phyloP scores from a whole-genome alignment of 1,284 basidiomycete genomes.

The Apiotrichum gamsii region DNA sequence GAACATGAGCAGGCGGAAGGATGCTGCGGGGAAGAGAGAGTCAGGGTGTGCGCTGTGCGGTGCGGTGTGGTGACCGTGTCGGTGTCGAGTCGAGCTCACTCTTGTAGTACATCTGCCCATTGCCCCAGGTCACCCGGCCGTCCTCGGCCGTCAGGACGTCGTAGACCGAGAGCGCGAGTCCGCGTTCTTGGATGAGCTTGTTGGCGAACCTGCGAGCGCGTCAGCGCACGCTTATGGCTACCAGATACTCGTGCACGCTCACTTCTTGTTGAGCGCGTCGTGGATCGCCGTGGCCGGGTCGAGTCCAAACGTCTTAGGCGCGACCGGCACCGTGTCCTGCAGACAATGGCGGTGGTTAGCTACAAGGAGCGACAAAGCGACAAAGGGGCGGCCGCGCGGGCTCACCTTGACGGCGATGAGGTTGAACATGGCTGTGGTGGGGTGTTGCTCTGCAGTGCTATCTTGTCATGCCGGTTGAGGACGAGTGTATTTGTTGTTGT shows the following conservation, averaged over 20 bases:
- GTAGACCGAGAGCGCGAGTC: conserved; percentile 81
- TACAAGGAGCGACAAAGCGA: no score
- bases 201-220: conserved; percentile 96
- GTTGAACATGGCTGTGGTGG: conserved; percentile 37
- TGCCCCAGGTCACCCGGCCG: conserved; percentile 88
- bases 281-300: conserved; percentile 39
- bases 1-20: conserved; percentile 84
- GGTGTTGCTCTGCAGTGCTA: no score
- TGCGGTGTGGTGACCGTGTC: no score
- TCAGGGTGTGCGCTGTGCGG: no score
- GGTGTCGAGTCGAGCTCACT: no score
- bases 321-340: conserved; percentile 47
- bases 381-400: no score
- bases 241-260: no score
- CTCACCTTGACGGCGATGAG: conserved; percentile 40
- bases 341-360: neutral
- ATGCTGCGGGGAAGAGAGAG: no score
- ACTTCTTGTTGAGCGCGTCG: conserved; percentile 47
- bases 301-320: conserved; percentile 43
- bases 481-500: no score
- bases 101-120: conserved; percentile 91
- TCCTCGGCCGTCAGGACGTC: conserved; percentile 81
- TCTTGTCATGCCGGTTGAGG: no score
- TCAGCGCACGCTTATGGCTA: no score
- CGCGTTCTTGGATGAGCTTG: conserved; percentile 82